These are phyloP conservation scores for Butyriboletus appendiculatus DNA, from an alignment of 1,284 basidiomycete species.

Conservation along the genomic window DNA sequence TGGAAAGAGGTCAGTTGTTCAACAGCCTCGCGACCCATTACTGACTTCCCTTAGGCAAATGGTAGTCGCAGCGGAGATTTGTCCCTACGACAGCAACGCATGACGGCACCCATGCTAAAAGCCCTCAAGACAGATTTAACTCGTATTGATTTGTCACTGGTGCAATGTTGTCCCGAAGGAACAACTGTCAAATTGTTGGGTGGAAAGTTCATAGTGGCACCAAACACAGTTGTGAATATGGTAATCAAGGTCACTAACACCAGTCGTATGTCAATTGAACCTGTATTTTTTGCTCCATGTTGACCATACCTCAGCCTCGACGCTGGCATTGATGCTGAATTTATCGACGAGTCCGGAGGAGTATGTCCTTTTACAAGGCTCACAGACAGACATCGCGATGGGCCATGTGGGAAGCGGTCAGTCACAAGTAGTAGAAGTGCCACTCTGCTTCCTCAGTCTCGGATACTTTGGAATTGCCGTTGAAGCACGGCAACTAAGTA, in stretches of 20 bases:
- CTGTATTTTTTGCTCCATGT: background rate
- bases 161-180: conserved; percentile 36
- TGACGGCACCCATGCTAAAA: conserved; percentile 78
- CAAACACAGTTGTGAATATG: conserved; percentile 62
- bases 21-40: background rate
- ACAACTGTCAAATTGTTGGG: conserved; percentile 31
- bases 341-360: conserved; percentile 58
- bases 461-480: conserved; percentile 73
- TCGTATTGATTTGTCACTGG: conserved; percentile 58
- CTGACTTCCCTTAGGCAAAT: conserved; percentile 54
- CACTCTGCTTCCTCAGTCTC: conserved; percentile 73
- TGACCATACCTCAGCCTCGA: conserved; percentile 41
- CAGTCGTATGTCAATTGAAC: conserved; percentile 42
- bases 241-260: conserved; percentile 59
- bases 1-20: conserved; percentile 76
- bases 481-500: conserved; percentile 40
- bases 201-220: conserved; percentile 47
- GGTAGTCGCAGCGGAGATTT: conserved; percentile 74
- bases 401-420: conserved; percentile 57
- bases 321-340: conserved; percentile 54
- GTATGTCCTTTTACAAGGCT: conserved; percentile 72
- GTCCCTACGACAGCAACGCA: conserved; percentile 71
- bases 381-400: conserved; percentile 57
- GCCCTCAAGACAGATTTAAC: conserved; percentile 66
- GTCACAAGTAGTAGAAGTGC: conserved; percentile 52